phyloP scores from a whole-genome alignment of 306 rosid genomes.

The Inga oerstediana region DNA sequence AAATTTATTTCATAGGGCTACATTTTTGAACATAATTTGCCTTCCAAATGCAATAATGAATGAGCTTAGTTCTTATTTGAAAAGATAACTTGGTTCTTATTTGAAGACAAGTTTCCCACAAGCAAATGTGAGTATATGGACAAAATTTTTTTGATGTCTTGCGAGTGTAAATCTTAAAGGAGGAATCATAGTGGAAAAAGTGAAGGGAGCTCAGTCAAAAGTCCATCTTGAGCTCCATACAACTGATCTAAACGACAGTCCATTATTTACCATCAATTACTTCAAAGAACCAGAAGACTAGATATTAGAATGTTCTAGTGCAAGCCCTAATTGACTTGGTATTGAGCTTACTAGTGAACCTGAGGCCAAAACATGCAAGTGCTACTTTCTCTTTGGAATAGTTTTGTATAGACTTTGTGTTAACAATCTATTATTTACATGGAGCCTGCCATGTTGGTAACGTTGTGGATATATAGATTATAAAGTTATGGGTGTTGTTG shows the following conservation, averaged over 20 bases:
- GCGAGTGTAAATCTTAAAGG: constrained; percentile 48
- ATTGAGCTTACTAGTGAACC: not conserved
- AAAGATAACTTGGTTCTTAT: not conserved
- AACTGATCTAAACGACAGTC: not conserved
- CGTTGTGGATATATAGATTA: not conserved
- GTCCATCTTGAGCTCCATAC: not conserved
- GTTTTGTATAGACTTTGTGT: not conserved
- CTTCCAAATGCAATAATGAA: too few species aligned
- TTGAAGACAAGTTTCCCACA: constrained; percentile 13
- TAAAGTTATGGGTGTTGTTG: not conserved
- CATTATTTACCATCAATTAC: not conserved
- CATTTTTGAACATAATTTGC: too few species aligned
- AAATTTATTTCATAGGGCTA: too few species aligned
- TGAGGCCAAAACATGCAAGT: not conserved
- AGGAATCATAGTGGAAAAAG: constrained; percentile 17
- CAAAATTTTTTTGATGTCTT: constrained; percentile 20
- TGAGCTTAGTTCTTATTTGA: not conserved
- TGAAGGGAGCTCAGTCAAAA: not conserved
- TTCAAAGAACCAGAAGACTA: not conserved
- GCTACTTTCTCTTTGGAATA: not conserved
- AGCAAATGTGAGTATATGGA: constrained; percentile 4
- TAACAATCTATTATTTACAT: not conserved
- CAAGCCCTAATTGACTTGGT: not conserved
- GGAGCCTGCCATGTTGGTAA: not conserved
- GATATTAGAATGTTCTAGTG: not conserved